Evolutionary conservation across 306 rosid genomes (phyloP), one percentile per base, ranked within the genome.

Genomic region (Dryas alaskensis): DNA sequence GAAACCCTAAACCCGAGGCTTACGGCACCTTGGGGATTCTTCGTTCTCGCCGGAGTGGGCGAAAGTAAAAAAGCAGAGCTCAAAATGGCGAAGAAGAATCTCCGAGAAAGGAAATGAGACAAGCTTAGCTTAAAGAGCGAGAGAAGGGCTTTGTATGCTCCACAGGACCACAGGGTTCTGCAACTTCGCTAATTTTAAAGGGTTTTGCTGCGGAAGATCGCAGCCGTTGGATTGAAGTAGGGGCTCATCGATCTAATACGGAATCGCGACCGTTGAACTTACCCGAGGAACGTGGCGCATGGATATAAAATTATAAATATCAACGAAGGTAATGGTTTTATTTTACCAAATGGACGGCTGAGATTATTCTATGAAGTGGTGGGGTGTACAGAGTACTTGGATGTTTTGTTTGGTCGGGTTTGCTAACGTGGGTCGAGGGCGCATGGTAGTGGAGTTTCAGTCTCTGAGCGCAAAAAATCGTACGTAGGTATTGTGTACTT

Each of bases 1-100:
- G 61, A 81, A 78, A 77, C 84, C 87, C 96, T 82, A 84, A 82
- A 52, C 53, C 60, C 70, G 2, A 22, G 67, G 16, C 25, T 62
- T 70, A 12, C 8, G 68, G 72, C 52, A 27, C 37, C 11, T 53
- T 10, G 37, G 22, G 39, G 49, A 16, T 11, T 54, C 72, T 50
- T 74, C 7, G 37, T 45, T 60, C 55, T 31, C 37, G 37, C 2
- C 37, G 37, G 3, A 31, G 37, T 1, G 37, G 37, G 37, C 50
- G 65, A 16, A 60, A 37, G 46, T 60, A 0, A 31, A 31, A 31
- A 16, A 60, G 5, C 49, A 0, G 63, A 69, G 25, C 52, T 55
- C 74, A 17, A 42, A 43, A 57, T 10, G 43, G 3, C 54, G 12
- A 6, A 10, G 42, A 51, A 4, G 42, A 51, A 4, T 39, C 46